Evolutionary conservation across 495 filamentous ascomycete species (phyloP), one percentile per base, ranked within the genome.

Genomic region (Entonaema liquescens): DNA sequence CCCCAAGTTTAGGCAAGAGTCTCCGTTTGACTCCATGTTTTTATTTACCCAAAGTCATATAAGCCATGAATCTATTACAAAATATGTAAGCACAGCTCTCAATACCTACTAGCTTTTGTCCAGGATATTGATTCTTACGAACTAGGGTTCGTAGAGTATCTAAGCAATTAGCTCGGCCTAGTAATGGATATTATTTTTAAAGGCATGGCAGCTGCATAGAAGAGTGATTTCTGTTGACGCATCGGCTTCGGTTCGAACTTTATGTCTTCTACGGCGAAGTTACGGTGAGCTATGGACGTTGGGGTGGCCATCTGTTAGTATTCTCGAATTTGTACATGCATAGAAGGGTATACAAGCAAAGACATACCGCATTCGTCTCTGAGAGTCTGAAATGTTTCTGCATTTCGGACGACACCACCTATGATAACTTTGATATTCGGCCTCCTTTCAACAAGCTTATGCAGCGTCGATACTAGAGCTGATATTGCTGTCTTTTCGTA

Each of bases 191-290:
- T 58, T 11, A 82, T 85, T 31, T 73, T 77, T 21, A 89, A 86
- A 0, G 86, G 84, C 8, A 85, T 80, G 15, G 73, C 75, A 0
- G 83, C 85, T 26, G 83, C 79, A 68, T 89, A 83, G 68, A 89
- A 90, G 67, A 89, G 87, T 1, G 87, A 83, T 3, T 76, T 85
- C 62, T 89, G 88, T n/a, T 82, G 70, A 40, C 82, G 79, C 36
- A 79, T 73, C 0, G 79, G 50, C 12, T 80, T 80, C 8, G 81
- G 82, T 49, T 83, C 68, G 47, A 86, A 85, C 0, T 77, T 64
- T 2, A 89, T 58, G 8, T 77, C 74, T 44, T 86, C 77, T 6
- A 84, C 74, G 0, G 40, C 65, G 65, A 89, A 87, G 1, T 65
- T 38, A 49, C 72, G 74, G 19, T 49, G 62, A 55, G 77, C 82